Evolutionary conservation across 257 asterid species (phyloP).

Genomic region (Coffea eugenioides): DNA sequence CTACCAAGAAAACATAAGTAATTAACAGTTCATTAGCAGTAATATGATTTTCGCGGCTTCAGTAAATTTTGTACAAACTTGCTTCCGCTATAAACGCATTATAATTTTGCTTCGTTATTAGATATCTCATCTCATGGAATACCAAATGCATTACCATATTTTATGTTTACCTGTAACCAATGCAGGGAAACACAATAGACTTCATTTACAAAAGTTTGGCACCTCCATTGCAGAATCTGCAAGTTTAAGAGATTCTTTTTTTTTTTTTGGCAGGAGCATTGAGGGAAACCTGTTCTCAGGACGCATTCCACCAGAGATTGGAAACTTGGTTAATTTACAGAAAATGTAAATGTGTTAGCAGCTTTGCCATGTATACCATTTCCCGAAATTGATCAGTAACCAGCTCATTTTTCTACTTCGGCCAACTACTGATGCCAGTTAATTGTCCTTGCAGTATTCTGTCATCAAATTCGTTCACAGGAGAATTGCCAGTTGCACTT

Average conservation of each 20-base stretch:
- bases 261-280: slow-evolving; percentile 45
- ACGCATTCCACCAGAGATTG: slow-evolving; percentile 63
- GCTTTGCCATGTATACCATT: slow-evolving; percentile 11
- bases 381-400: slow-evolving; percentile 4
- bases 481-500: slow-evolving; percentile 55
- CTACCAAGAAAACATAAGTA: no score
- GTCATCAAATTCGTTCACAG: slow-evolving; percentile 74
- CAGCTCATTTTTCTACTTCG: background rate
- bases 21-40: no score
- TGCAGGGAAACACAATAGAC: background rate
- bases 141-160: no score
- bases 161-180: background rate
- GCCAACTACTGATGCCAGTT: slow-evolving; percentile 17
- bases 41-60: no score
- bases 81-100: no score
- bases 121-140: no score
- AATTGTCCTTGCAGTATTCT: slow-evolving; percentile 41
- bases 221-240: background rate
- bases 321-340: slow-evolving; percentile 59
- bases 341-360: slow-evolving; percentile 48
- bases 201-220: background rate
- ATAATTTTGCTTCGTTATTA: no score
- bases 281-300: slow-evolving; percentile 69
- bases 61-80: no score
- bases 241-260: background rate